Base-by-base conservation (phyloP, 78 protist species). In the Isochrysis galbana region DNA sequence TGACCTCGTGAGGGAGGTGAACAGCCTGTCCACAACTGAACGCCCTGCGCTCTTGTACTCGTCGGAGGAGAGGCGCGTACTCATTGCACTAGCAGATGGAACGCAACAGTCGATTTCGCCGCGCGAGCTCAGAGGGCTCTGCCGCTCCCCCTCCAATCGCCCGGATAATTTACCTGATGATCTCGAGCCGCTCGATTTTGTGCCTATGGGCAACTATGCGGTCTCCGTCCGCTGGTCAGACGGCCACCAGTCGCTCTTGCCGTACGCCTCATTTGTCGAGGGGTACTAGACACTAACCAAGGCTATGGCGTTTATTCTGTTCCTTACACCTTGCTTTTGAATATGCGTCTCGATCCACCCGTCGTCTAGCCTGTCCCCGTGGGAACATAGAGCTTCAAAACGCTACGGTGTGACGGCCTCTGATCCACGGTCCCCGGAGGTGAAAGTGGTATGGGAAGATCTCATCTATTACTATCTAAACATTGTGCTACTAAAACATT, bases 151-250 rank as follows among this genome's bases (percentile, higher is more conserved):
- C 3, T 0, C 47, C 36, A 54, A 67, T 34, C 23, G 32, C 0
- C 91, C 91, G 11, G 78, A 54, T 22, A 22, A 0, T 39, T 19
- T 48, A 32, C 84, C 74, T 2, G 36, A 10, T 21, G 78, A 88
- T 3, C 19, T 88, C 10, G 21, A 17, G 38, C 84, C 91, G 22
- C 45, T 88, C 77, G 74, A 67, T 23, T 21, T 88, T 22, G 55
- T 41, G 78, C 91, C 91, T 21, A 88, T 42, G 78, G 91, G 91
- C 48, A 88, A 88, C 74, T 88, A 88, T 47, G 91, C 91, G 5
- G 47, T 88, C 48, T 88, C 74, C 14, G 74, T 88, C 45, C 5
- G 1, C 38, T 88, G 91, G 91, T 32, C 44, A 2, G 91, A 88
- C 19, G 91, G 91, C 45, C 91, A 88, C 78, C 91, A 88, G 74